Evolutionary conservation across 2,329 filamentous ascomycete genomes (phyloP), one percentile per base, ranked within the genome.

Genomic region (Pyrenophora tritici-repentis): DNA sequence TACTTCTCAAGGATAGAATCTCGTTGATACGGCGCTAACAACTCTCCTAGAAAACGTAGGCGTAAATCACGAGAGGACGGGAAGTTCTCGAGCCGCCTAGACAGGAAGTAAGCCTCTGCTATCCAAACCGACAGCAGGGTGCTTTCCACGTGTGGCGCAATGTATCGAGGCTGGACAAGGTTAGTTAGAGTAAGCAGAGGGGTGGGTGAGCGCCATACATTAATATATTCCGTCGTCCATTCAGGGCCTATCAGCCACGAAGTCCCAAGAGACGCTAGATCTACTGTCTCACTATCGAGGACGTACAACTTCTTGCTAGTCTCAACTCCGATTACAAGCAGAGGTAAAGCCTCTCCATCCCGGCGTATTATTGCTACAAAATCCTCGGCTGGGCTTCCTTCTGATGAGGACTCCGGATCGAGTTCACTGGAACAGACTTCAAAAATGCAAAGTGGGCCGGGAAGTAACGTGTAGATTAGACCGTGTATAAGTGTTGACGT

Each of bases 21-120:
- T 12, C 17, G 41, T 14, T 51, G 5, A 37, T 18, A 42, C 10
- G 22, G 48, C 7, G 42, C 36, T 41, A 51, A 33, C 8, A 51
- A 6, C 36, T 51, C 42, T 6, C 7, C n/a, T 38, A 51, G 32
- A 42, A 41, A 42, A n/a, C 48, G 48, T n/a, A 51, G 5, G 26
- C 48, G 48, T 34, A 51, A 20, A 22, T 38, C 9, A 26, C 32
- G 24, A 16, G 42, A 40, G 5, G 48, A 24, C 26, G 37, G 48
- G 2, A 37, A 31, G 24, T 51, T 14, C 37, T 6, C 0, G 2
- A 46, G 14, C 12, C 18, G 18, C 32, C 7, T 10, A 20, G 16
- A 16, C 2, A 7, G 13, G 26, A 51, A 33, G 32, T 13, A 51
- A 33, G 38, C 37, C 10, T 51, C 48, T 37, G 13, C 42, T 46